Base-by-base conservation (phyloP, 495 filamentous ascomycete genomes). In the Patellaria atrata region DNA sequence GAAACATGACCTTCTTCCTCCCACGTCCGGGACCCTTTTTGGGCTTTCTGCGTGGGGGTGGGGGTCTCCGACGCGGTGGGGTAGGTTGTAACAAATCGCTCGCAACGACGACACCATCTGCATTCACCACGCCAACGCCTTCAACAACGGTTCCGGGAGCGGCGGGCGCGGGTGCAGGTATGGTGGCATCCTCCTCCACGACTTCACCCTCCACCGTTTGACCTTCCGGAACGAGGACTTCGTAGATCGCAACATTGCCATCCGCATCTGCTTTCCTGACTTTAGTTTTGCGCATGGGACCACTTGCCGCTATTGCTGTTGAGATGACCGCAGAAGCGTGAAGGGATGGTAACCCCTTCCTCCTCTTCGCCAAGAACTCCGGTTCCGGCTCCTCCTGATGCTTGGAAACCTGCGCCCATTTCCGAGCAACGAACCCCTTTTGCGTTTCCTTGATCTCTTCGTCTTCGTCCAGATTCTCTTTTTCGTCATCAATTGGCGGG, bases 331-430 rank as follows among this genome's bases (percentile, higher is more conserved):
- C n/a, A n/a, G n/a, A n/a, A 41, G n/a, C 44, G 44, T 73, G 71
- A 6, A 68, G 47, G 14, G 64, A 67, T 7, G 64, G 62, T 13
- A 81, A 55, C n/a, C 80, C 82, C 47, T 82, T 83, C 42, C 84
- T 71, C 30, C 85, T 65, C 57, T 93, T 92, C 0, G 85, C 89
- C 14, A 97, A 60, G 45, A 82, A 89, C 27, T 92, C 83, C 2
- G 75, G 58, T 27, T 82, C 75, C 0, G 78, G 63, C 5, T 68
- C 68, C 50, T 94, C 87, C 20, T 77, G 52, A 53, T 82, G 77
- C 25, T 79, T 73, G 0, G 87, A 72, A 19, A 91, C 61, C 32
- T 74, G 70, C 35, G 77, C 72, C 84, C 86, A 97, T 43, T 76
- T 71, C 55, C 70, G 73, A 30, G 76, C 70, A 23, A 64, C 68